phyloP scores from a whole-genome alignment of 2,329 filamentous ascomycete genomes.

The Fusarium camptoceras region DNA sequence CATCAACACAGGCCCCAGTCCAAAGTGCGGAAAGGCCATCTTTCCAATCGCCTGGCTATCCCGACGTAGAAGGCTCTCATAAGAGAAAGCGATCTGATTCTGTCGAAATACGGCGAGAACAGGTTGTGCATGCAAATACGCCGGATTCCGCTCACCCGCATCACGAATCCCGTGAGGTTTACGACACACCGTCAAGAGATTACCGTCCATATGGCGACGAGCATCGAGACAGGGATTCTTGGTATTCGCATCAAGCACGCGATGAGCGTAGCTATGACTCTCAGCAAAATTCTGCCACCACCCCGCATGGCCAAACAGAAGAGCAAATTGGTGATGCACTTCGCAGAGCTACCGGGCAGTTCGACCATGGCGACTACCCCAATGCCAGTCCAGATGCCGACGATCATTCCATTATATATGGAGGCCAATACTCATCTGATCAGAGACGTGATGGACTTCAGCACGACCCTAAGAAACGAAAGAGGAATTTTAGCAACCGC shows the following conservation, averaged over 20 bases:
- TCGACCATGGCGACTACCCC: slow-evolving; percentile 63
- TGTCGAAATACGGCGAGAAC: slow-evolving; percentile 60
- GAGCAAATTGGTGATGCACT: slow-evolving; percentile 62
- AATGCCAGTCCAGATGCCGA: slow-evolving; percentile 67
- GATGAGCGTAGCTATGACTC: slow-evolving; percentile 63
- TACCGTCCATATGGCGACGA: slow-evolving; percentile 61
- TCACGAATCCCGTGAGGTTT: slow-evolving; percentile 57
- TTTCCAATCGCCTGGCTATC: slow-evolving; percentile 55
- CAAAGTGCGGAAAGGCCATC: slow-evolving; percentile 57
- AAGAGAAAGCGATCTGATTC: slow-evolving; percentile 80
- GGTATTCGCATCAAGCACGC: slow-evolving; percentile 61
- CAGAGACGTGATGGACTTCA: slow-evolving; percentile 63
- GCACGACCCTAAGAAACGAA: slow-evolving; percentile 75
- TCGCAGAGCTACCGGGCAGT: slow-evolving; percentile 59
- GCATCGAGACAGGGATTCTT: slow-evolving; percentile 61
- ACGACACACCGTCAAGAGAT: slow-evolving; percentile 58
- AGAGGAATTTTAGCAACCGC: slow-evolving; percentile 90
- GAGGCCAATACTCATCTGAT: slow-evolving; percentile 59
- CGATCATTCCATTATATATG: slow-evolving; percentile 58
- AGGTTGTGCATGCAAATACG: slow-evolving; percentile 49
- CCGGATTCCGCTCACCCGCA: slow-evolving; percentile 50
- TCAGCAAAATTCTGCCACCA: slow-evolving; percentile 59
- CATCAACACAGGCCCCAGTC: slow-evolving; percentile 54
- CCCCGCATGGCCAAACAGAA: slow-evolving; percentile 60
- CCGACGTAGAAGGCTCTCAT: slow-evolving; percentile 62